Base-by-base conservation (phyloP, 2,329 filamentous ascomycete species). In the Aspergillus luchuensis region DNA sequence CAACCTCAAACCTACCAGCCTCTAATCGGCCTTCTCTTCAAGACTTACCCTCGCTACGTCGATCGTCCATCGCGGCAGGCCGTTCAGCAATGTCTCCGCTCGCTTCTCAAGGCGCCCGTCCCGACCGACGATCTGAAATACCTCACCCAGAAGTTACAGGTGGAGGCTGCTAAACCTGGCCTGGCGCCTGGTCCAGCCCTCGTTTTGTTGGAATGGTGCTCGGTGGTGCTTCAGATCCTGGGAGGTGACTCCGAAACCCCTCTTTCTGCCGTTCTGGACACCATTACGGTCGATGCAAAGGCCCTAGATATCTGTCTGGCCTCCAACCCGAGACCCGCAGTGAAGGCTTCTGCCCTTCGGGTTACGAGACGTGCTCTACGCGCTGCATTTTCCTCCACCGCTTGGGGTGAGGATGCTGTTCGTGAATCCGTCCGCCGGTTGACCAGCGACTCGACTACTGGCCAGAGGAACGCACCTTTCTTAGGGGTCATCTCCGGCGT, bases 401-500 rank as follows among this genome's bases (percentile, higher is more conserved):
- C 81, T 30, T 82, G 84, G 55, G 85, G 85, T 55, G 82, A 87
- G 39, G 85, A 87, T 66, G 84, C 83, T 3, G 79, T 96, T 28
- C 78, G 80, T 54, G 82, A 86, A 60, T 84, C 88, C 23, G 84
- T 97, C 28, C 78, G 83, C 59, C 79, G 82, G 43, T 85, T 98
- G 49, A 87, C 91, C 2, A 79, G 85, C 33, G 96, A 96, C 76
- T 81, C 84, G 19, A 65, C 84, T 2, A 81, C 87, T 48, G 83
- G 84, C 3, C 83, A 89, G 57, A 91, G 84, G 69, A 89, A 96
- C 79, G 87, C 91, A 11, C 80, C 90, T 8, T 84, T 96, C 62
- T 84, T 99, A 1, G 95, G 95, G 17, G 86, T 96, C 53, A 85
- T 99, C 66, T 91, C 92, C 48, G 94, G 93, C 5, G 93, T 97